A percentile compares a stretch with the other conserved stretches of the same genome.
These are phyloP conservation scores for Mallotus nudiflorus DNA, from an alignment of 345 rosid genomes.

Conservation along the genomic window DNA sequence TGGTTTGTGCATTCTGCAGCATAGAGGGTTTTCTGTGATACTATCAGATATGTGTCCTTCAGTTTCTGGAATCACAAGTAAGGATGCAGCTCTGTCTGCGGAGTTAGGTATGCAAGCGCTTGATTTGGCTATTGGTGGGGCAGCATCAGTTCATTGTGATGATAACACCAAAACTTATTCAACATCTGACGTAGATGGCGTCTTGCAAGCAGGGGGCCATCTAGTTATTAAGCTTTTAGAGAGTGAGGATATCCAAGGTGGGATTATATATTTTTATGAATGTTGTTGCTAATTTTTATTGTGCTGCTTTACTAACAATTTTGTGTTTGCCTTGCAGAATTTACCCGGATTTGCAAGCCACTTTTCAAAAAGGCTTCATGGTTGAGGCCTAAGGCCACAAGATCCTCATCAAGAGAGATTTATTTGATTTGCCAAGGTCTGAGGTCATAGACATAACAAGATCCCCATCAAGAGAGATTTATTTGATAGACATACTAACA, in stretches of 20 bases:
- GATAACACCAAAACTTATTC: slow-evolving; percentile 19
- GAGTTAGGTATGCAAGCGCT: slow-evolving; percentile 93
- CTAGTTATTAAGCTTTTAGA: slow-evolving; percentile 88
- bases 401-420: slow-evolving; percentile 92
- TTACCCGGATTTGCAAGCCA: slow-evolving; percentile 70
- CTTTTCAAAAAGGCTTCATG: slow-evolving; percentile 78
- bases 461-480: no score
- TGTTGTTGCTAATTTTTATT: not conserved
- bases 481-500: no score
- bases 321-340: slow-evolving; percentile 45
- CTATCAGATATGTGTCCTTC: slow-evolving; percentile 92
- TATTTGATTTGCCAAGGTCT: slow-evolving; percentile 82
- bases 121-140: slow-evolving; percentile 71
- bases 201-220: slow-evolving; percentile 69
- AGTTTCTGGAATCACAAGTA: slow-evolving; percentile 81
- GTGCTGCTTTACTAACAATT: not conserved
- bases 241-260: slow-evolving; percentile 86
- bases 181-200: slow-evolving; percentile 38
- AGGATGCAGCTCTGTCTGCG: slow-evolving; percentile 75
- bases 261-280: not conserved
- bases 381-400: slow-evolving; percentile 94
- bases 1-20: slow-evolving; percentile 42
- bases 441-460: slow-evolving; percentile 31
- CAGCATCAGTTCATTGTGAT: slow-evolving; percentile 35
- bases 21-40: slow-evolving; percentile 71